phyloP scores from a whole-genome alignment of 768 basidiomycete species.

The Ramaria sp. region DNA sequence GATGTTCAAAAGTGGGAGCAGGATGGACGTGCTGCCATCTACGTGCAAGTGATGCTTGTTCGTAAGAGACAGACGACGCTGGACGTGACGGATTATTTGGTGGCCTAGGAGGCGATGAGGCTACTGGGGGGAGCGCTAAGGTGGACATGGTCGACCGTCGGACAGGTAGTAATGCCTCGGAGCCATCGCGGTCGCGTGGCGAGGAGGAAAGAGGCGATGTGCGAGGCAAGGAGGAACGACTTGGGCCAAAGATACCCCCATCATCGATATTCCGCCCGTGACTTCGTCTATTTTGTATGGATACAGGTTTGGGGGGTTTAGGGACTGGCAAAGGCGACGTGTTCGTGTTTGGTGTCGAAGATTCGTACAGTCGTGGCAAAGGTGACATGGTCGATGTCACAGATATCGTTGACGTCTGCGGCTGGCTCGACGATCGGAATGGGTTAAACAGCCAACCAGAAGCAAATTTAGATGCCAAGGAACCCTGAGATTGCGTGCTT shows the following conservation, averaged over 20 bases:
- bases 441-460: conserved; percentile 75
- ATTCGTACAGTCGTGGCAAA: conserved; percentile 17
- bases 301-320: conserved; percentile 32
- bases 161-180: neutral
- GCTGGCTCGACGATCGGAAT: conserved; percentile 55
- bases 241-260: neutral
- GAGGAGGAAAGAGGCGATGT: neutral
- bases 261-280: conserved; percentile 1
- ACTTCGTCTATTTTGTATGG: conserved; percentile 19
- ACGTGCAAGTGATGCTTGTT: conserved; percentile 66
- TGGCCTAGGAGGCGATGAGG: conserved; percentile 26
- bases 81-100: conserved; percentile 63
- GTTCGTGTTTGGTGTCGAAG: conserved; percentile 2
- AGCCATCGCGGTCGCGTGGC: conserved; percentile 3
- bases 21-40: conserved; percentile 88
- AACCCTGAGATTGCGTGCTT: conserved; percentile 22
- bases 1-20: conserved; percentile 60
- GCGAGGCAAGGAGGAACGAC: conserved; percentile 6
- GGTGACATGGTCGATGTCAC: conserved; percentile 29
- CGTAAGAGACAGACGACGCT: conserved; percentile 42
- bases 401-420: conserved; percentile 48
- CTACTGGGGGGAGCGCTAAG: conserved; percentile 22
- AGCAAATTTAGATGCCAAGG: conserved; percentile 49
- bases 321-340: conserved; percentile 18
- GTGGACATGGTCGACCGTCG: conserved; percentile 4